These are phyloP conservation scores for Acanthamoeba castellanii DNA, from an alignment of 208 protist genomes.

Conservation along the genomic window DNA sequence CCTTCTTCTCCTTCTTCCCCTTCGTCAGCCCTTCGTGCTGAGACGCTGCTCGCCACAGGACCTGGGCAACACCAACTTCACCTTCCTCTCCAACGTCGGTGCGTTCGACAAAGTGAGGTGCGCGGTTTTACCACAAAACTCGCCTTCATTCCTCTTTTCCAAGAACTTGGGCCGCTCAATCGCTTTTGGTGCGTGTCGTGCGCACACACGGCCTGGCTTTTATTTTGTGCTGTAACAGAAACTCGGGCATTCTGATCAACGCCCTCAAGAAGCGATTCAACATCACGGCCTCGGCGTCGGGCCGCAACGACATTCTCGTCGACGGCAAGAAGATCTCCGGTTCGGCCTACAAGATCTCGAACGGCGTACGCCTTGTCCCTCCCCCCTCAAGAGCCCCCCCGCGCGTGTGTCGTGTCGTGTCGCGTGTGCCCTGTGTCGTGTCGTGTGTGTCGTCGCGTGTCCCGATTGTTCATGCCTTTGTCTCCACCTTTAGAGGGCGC, in stretches of 20 bases:
- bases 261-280: slow-evolving; percentile 45
- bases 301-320: slow-evolving; percentile 71
- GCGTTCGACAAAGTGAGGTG: slow-evolving; percentile 33
- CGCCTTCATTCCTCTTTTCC: background rate
- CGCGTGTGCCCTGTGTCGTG: background rate
- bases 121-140: background rate
- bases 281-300: slow-evolving; percentile 52
- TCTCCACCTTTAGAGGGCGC: background rate
- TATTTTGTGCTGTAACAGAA: background rate
- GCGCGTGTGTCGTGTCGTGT: no score
- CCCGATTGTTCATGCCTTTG: background rate
- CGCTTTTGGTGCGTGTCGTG: no score
- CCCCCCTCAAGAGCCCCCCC: background rate
- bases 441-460: background rate
- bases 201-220: no score
- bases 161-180: no score
- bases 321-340: slow-evolving; percentile 67
- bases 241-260: slow-evolving; percentile 63
- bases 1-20: no score
- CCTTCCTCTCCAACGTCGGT: slow-evolving; percentile 52
- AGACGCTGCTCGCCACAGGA: background rate
- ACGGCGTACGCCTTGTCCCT: background rate
- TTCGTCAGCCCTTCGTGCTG: background rate
- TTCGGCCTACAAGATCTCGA: slow-evolving; percentile 43
- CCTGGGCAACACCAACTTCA: slow-evolving; percentile 72